Percentiles rank a stretch among this genome's conserved stretches.
These are phyloP conservation scores for Emmonsia crescens DNA, from an alignment of 2,329 filamentous ascomycete genomes.

Conservation along the genomic window DNA sequence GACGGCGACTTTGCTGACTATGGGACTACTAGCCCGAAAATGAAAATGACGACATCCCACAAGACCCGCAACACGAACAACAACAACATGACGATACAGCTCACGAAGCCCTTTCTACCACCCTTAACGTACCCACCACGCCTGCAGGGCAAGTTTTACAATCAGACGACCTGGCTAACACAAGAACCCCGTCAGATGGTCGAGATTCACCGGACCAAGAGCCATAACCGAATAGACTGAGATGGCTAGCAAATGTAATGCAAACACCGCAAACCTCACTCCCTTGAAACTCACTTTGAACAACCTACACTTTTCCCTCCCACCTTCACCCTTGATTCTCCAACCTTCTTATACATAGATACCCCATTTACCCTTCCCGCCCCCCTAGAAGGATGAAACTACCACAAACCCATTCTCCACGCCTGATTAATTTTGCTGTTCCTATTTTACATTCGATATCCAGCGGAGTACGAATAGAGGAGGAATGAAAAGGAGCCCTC, in stretches of 20 bases:
- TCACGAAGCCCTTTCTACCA: not conserved
- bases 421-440: not conserved
- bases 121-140: not conserved
- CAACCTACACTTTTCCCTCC: not conserved
- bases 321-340: not conserved
- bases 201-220: not conserved
- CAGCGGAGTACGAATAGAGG: not conserved
- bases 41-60: not conserved
- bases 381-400: not conserved
- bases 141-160: not conserved
- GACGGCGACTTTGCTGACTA: not conserved
- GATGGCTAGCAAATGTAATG: not conserved
- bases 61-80: not conserved
- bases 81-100: not conserved
- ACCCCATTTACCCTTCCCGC: not conserved
- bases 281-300: no score
- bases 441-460: not conserved
- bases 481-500: not conserved
- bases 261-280: not conserved
- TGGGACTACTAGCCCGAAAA: not conserved
- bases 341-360: not conserved
- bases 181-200: not conserved
- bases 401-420: not conserved
- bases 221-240: not conserved
- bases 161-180: not conserved